Conservation (phyloP, 108 stramenopile species). For the Cyclotella baltica region DNA sequence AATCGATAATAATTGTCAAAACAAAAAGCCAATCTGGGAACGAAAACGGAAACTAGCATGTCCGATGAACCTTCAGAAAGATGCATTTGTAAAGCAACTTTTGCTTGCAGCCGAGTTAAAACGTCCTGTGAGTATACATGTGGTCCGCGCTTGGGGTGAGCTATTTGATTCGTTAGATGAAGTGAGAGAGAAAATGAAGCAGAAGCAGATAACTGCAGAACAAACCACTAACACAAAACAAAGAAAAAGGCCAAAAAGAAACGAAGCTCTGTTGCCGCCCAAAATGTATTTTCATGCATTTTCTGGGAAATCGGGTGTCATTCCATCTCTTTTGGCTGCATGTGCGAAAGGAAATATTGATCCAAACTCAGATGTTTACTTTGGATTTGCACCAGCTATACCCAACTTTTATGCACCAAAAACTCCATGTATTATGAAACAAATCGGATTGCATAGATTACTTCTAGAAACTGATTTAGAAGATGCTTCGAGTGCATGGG, state of each 20-base stretch:
- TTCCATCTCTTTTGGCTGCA: constrained; percentile 68
- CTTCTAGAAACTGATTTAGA: constrained; percentile 89
- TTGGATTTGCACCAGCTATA: constrained; percentile 83
- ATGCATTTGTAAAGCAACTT: constrained; percentile 76
- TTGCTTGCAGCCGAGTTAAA: constrained; percentile 63
- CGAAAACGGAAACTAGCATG: constrained; percentile 58
- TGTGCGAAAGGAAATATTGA: constrained; percentile 52
- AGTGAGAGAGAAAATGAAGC: constrained; percentile 38
- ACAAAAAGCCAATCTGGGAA: constrained; percentile 52
- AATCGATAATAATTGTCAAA: background rate
- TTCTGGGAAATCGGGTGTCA: constrained; percentile 76
- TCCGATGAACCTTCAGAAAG: constrained; percentile 65
- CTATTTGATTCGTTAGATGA: constrained; percentile 54
- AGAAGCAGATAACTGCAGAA: too few relatives aligned
- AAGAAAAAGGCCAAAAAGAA: constrained; percentile 10
- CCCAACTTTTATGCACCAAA: constrained; percentile 76
- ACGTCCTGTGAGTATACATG: constrained; percentile 85
- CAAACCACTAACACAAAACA: background rate
- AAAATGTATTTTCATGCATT: constrained; percentile 91
- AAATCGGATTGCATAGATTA: constrained; percentile 77
- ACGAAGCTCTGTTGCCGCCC: constrained; percentile 61
- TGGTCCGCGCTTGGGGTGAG: constrained; percentile 79
- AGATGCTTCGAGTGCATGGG: constrained; percentile 60
- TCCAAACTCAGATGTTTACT: constrained; percentile 59
- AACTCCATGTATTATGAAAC: constrained; percentile 66